Evolutionary conservation across 805 yeast genomes (phyloP), one percentile per base, ranked within the genome.

Genomic region (Cyberlindnera galapagoensis): DNA sequence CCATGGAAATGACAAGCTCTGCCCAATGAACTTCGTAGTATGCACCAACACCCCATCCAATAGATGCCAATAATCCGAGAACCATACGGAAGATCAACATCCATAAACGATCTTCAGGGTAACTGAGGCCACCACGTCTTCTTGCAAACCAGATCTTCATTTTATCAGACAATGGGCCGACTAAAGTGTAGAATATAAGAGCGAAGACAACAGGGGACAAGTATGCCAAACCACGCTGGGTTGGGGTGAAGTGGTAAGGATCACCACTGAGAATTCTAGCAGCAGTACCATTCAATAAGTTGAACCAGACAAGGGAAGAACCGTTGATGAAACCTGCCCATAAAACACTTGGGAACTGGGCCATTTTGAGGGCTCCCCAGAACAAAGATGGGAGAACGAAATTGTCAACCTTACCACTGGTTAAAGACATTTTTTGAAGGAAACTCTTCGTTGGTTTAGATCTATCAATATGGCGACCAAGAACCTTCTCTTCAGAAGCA

Each of bases 1-100:
- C 82, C 40, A 71, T 59, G 2, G 79, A 80, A 33, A 66, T 59
- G 24, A 69, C 63, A 7, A 69, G 59, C 3, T 72, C 71, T 32
- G 71, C 59, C 80, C 83, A 77, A 31, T 67, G 69, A 20, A 67
- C 57, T 6, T 60, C 62, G 32, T 67, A 64, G 32, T 67, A 66
- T 0, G 82, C 77, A 7, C 81, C 82, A 26, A 76, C 67, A 28
- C 84, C 84, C 67, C 78, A 74, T 14, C 78, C 57, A 38, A 75
- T 63, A 38, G 75, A 56, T 0, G 80, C 73, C 1, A 63, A 62
- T 1, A 77, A 76, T 5, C 74, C 72, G 6, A 75, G 45, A 18
- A 76, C 51, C 45, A 61, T 57, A 38, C 67, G 70, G 3, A 66
- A 51, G 2, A 56, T 34, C 40, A 71, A 43, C 17, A 69, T 65